Evolutionary conservation across 2,329 filamentous ascomycete genomes (phyloP), one percentile per base, ranked within the genome.

Genomic region (Paraconiothyrium sp.): DNA sequence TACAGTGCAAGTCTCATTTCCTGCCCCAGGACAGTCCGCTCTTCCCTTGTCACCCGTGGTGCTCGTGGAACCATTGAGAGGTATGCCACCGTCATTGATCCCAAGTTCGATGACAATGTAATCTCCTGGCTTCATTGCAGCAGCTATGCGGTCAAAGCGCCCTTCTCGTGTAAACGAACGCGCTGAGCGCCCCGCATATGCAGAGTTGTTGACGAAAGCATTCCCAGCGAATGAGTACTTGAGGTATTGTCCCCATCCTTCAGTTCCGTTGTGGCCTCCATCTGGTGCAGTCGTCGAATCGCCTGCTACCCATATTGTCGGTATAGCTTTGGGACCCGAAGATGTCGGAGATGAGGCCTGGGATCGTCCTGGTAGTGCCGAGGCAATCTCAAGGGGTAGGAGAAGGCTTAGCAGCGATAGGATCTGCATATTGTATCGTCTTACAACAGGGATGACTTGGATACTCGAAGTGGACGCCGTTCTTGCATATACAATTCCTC

Each of bases 51-150:
- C 88, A 13, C 76, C 83, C 13, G 64, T 67, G 2, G 76, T 77
- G 9, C 86, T 79, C 0, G 83, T 83, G 0, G 88, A 86, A 10
- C 88, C 89, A 50, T 74, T 71, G 16, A 35, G n/a, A 13, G 66
- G 66, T 4, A 51, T 46, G 13, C 63, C 63, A 10, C 39, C 64
- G 64, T 91, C 89, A 65, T 91, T 91, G 78, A 91, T 89, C 0
- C 89, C 89, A 62, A 91, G 89, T 67, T 90, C 88, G 58, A 91
- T 89, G 35, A 90, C 80, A 0, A 90, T 87, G 76, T 84, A 88
- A 72, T 91, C 89, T 4, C 86, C 87, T 0, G 79, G 62, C 70
- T 83, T 68, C 37, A 90, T 78, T 1, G 81, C 72, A 34, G 80
- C 73, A 10, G 84, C 84, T 50, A 91, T 84, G 0, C 78, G 79